phyloP scores from a whole-genome alignment of 306 rosid species.

The Acacia acuminata region DNA sequence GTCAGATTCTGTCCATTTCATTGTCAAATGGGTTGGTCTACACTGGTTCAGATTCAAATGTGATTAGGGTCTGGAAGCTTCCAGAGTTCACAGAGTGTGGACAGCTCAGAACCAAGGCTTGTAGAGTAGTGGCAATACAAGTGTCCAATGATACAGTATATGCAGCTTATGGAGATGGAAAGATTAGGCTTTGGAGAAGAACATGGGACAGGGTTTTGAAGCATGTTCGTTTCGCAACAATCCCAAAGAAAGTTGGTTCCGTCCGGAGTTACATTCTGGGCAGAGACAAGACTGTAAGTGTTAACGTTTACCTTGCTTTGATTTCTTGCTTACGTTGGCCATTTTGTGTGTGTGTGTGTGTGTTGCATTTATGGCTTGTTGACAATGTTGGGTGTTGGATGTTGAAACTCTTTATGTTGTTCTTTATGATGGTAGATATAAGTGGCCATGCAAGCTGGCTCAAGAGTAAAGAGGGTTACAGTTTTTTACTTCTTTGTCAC shows the following conservation, averaged over 20 bases:
- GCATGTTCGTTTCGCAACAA: slow-evolving; percentile 70
- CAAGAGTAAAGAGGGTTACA: neutral
- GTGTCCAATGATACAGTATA: slow-evolving; percentile 77
- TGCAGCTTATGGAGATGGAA: slow-evolving; percentile 92
- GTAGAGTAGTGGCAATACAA: slow-evolving; percentile 64
- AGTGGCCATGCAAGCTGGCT: neutral
- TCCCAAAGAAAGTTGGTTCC: slow-evolving; percentile 67
- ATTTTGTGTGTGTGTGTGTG: too few relatives aligned
- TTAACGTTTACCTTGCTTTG: neutral
- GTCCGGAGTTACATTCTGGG: slow-evolving; percentile 78
- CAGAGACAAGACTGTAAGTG: slow-evolving; percentile 73
- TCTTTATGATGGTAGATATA: neutral
- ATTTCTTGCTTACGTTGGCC: neutral
- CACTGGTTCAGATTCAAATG: slow-evolving; percentile 73
- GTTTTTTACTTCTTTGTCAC: neutral
- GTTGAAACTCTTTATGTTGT: neutral
- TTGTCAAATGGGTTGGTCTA: slow-evolving; percentile 65
- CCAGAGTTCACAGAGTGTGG: slow-evolving; percentile 89
- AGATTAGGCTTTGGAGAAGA: slow-evolving; percentile 75
- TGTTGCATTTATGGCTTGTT: slow-evolving; percentile 20
- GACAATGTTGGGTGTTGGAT: slow-evolving; percentile 8
- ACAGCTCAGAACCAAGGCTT: slow-evolving; percentile 74
- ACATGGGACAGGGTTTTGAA: slow-evolving; percentile 70
- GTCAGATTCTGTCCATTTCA: slow-evolving; percentile 72
- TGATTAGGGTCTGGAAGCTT: slow-evolving; percentile 80